These are phyloP conservation scores for Geotrichum ghanense DNA, from an alignment of 805 yeast species.

Conservation along the genomic window DNA sequence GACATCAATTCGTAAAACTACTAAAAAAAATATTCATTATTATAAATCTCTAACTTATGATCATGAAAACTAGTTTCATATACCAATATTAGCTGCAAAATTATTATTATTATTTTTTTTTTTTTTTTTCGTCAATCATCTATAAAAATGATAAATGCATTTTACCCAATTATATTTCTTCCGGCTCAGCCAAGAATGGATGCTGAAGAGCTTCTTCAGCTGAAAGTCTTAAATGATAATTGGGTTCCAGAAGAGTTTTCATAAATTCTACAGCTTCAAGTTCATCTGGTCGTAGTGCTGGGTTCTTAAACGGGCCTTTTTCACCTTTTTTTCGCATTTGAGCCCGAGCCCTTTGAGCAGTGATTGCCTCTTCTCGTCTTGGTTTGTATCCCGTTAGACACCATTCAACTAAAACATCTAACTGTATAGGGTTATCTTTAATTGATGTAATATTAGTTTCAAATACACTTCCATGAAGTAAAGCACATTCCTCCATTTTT, in stretches of 20 bases:
- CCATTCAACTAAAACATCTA: conserved; percentile 1
- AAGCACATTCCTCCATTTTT: conserved; percentile 64
- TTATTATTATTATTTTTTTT: too few relatives aligned
- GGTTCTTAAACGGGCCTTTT: background rate
- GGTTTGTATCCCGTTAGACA: conserved; percentile 7
- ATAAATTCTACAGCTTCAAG: conserved; percentile 23
- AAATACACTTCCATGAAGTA: conserved; percentile 77
- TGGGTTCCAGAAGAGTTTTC: conserved; percentile 51
- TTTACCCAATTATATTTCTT: too few relatives aligned
- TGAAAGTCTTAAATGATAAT: conserved; percentile 57
- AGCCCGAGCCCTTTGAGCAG: background rate
- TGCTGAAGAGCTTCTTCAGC: conserved; percentile 49
- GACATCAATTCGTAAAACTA: too few relatives aligned
- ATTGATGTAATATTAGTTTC: conserved; percentile 43
- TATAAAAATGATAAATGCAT: too few relatives aligned
- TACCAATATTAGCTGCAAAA: too few relatives aligned
- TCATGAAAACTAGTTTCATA: too few relatives aligned
- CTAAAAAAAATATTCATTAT: too few relatives aligned
- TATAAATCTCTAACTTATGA: too few relatives aligned
- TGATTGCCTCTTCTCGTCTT: background rate
- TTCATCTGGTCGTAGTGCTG: conserved; percentile 12
- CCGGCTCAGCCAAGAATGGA: too few relatives aligned
- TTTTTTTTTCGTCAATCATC: too few relatives aligned
- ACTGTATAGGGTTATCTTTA: background rate
- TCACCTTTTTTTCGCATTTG: background rate